A percentile compares a stretch with the other conserved stretches of the same genome.
phyloP scores from a whole-genome alignment of 495 filamentous ascomycete species.

The Podospora appendiculata region DNA sequence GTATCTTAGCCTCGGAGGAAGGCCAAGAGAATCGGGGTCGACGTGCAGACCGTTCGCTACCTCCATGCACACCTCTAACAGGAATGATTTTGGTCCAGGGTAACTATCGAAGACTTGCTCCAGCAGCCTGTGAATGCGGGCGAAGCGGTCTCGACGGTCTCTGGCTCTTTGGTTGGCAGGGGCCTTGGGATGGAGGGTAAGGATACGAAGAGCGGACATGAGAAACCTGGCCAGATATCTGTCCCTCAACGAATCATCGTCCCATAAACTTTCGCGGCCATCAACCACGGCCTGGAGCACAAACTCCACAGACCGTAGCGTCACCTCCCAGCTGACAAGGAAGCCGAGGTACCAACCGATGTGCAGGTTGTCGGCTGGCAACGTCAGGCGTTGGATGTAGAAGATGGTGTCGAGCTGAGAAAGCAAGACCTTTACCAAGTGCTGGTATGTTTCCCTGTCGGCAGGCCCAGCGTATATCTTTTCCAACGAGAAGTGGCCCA shows the following conservation, averaged over 20 bases:
- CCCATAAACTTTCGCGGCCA: slow-evolving; percentile 25
- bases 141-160: slow-evolving; percentile 26
- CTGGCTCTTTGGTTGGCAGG: slow-evolving; percentile 14
- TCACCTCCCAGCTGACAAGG: slow-evolving; percentile 30
- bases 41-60: slow-evolving; percentile 20
- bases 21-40: slow-evolving; percentile 22
- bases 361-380: slow-evolving; percentile 23
- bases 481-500: slow-evolving; percentile 30
- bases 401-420: slow-evolving; percentile 22
- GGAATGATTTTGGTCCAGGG: slow-evolving; percentile 23
- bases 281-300: slow-evolving; percentile 25
- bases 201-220: slow-evolving; percentile 25
- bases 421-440: slow-evolving; percentile 18
- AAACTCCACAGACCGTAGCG: slow-evolving; percentile 27
- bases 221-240: slow-evolving; percentile 27
- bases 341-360: slow-evolving; percentile 27
- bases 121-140: slow-evolving; percentile 22
- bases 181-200: slow-evolving; percentile 28
- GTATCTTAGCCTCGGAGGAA: slow-evolving; percentile 19
- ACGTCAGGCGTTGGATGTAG: slow-evolving; percentile 25
- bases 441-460: slow-evolving; percentile 16
- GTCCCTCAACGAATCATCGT: slow-evolving; percentile 19
- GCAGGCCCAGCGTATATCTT: slow-evolving; percentile 21
- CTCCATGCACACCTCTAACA: slow-evolving; percentile 26
- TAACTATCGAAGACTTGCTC: slow-evolving; percentile 29